These are phyloP conservation scores for Phytophthora lateralis DNA, from an alignment of 352 stramenopile species.

Conservation along the genomic window DNA sequence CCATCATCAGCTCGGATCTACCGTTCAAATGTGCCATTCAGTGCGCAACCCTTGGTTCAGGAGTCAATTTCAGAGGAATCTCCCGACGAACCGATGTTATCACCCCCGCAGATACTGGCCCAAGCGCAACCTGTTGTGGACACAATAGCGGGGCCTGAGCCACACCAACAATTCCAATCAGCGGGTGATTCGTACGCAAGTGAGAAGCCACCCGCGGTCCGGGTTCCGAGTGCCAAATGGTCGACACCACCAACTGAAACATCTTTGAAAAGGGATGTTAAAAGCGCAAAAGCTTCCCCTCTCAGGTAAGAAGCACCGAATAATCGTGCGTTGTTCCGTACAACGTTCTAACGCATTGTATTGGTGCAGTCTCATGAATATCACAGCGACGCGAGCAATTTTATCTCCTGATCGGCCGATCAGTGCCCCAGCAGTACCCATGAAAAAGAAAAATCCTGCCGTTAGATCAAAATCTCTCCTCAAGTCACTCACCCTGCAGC, in stretches of 20 bases:
- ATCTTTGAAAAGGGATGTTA: conserved; percentile 19
- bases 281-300: conserved; percentile 21
- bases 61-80: conserved; percentile 32
- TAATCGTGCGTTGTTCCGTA: neutral
- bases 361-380: conserved; percentile 36
- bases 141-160: conserved; percentile 6
- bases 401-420: conserved; percentile 52
- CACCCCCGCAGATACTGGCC: neutral
- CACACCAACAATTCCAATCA: conserved; percentile 27
- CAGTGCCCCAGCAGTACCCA: conserved; percentile 48
- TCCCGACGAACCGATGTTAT: conserved; percentile 2
- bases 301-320: conserved; percentile 33
- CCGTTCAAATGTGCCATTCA: conserved; percentile 69
- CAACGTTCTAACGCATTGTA: neutral
- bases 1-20: conserved; percentile 59
- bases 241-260: conserved; percentile 12
- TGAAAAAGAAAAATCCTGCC: conserved; percentile 50
- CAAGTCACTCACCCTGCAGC: conserved; percentile 16
- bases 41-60: conserved; percentile 37
- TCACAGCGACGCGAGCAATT: conserved; percentile 44
- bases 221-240: conserved; percentile 22
- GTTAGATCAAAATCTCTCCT: conserved; percentile 25
- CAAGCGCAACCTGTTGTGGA: conserved; percentile 1
- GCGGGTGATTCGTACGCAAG: conserved; percentile 29
- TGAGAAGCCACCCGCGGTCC: conserved; percentile 25